Evolutionary conservation across 352 stramenopile genomes (phyloP), one percentile per base, ranked within the genome.

Genomic region (Phytopythium vexans): DNA sequence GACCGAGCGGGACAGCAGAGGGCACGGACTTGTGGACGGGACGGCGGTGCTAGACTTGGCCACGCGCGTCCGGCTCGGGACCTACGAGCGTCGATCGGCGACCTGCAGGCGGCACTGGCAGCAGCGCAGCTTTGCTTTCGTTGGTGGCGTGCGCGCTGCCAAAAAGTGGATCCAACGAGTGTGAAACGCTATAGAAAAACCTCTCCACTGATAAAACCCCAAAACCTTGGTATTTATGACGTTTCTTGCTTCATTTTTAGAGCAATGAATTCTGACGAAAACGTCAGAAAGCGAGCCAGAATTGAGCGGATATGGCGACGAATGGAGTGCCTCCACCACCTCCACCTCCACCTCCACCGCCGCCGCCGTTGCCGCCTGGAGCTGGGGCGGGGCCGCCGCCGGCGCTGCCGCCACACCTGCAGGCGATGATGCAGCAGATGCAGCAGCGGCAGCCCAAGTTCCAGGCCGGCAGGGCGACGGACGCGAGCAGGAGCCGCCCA

Each of bases 371-470:
- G 7, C 45, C 35, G 37, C 45, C 59, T 33, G 38, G 51, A 8
- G 42, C 11, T 0, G 11, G 31, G 4, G 16, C 44, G 39, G 10
- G 27, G 7, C 16, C 43, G 2, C 44, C 50, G 21, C 48, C 54
- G 10, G 56, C 62, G 27, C 60, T 89, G 21, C 74, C 76, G 11
- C 70, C 66, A 16, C 68, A 87, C 12, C 44, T 87, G 2, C 77
- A 82, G 38, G 45, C 43, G 7, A 82, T 86, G 70, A 80, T 86
- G 70, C 60, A 53, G 1, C 74, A 86, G 55, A 71, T 86, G 72
- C 62, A 73, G 16, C n/a, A 71, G 38, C 59, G 47, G 1, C 62
- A 78, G 42, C 72, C 72, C 12, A 75, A 74, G 52, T 61, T 77
- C 41, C 56, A 70, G 58, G 21, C 21, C 21, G 21, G 21, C 53